A percentile compares a stretch with the other conserved stretches of the same genome.
Conservation (phyloP, 192 early-diverging fungal genomes). For the Gaertneriomyces sp. region DNA sequence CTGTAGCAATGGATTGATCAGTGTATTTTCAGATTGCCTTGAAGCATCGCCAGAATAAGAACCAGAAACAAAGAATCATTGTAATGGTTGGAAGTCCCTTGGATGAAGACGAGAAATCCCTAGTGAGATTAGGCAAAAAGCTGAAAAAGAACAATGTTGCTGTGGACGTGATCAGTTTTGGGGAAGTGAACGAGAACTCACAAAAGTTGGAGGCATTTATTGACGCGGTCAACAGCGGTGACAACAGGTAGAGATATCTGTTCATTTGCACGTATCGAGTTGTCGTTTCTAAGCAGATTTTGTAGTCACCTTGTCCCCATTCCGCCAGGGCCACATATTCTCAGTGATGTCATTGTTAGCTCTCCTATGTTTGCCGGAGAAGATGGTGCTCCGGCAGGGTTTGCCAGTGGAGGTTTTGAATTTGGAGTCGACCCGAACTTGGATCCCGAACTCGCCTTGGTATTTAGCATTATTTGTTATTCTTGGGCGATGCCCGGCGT, state of each 20-base stretch:
- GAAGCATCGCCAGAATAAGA: constrained; percentile 97
- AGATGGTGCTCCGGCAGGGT: constrained; percentile 69
- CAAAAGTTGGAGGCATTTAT: constrained; percentile 89
- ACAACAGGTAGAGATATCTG: constrained; percentile 67
- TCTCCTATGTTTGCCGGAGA: constrained; percentile 85
- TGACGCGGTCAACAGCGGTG: constrained; percentile 81
- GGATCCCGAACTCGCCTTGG: constrained; percentile 90
- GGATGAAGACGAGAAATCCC: constrained; percentile 65
- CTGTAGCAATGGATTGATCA: background rate
- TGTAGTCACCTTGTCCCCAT: constrained; percentile 82
- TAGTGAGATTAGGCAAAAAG: constrained; percentile 90
- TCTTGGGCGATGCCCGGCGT: background rate
- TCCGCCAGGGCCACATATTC: constrained; percentile 88
- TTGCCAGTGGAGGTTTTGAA: constrained; percentile 71
- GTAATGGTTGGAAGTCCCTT: constrained; percentile 92
- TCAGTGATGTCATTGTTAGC: constrained; percentile 81
- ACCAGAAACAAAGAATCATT: constrained; percentile 89
- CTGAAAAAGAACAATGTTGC: constrained; percentile 98
- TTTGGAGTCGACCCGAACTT: constrained; percentile 92
- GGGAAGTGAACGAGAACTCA: constrained; percentile 84
- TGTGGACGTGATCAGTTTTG: constrained; percentile 94
- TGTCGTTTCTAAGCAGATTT: background rate
- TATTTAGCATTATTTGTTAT: constrained; percentile 22
- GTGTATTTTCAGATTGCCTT: constrained; percentile 65
- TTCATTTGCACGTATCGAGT: constrained; percentile 16